These are phyloP conservation scores for Clarireedia hainanense DNA, from an alignment of 2,329 filamentous ascomycete genomes.

Conservation along the genomic window DNA sequence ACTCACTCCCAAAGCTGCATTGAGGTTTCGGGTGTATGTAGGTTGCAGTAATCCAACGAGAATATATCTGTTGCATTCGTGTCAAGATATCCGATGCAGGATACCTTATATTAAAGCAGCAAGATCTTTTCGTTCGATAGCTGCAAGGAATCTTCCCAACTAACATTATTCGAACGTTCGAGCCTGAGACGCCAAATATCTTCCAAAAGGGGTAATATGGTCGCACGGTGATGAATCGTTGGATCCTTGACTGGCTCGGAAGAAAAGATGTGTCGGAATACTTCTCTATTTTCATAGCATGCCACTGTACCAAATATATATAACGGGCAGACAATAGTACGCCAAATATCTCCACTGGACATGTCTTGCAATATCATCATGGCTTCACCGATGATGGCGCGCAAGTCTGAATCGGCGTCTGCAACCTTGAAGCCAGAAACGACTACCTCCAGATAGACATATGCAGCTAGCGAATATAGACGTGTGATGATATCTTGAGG, in stretches of 20 bases:
- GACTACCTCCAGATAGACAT: constrained; percentile 24
- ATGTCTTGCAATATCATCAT: constrained; percentile 19
- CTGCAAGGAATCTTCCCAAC: constrained; percentile 1
- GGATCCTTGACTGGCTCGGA: constrained; percentile 20
- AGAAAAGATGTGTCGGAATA: constrained; percentile 22
- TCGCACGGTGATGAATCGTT: constrained; percentile 21
- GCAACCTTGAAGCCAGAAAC: constrained; percentile 17
- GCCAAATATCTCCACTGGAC: constrained; percentile 12
- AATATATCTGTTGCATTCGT: no score
- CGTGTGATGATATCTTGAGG: constrained; percentile 15
- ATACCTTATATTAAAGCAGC: not conserved
- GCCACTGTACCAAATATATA: constrained; percentile 23
- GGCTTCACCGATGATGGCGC: constrained; percentile 13
- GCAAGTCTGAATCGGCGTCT: constrained; percentile 6
- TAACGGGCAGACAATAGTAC: constrained; percentile 20
- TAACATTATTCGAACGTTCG: constrained; percentile 6
- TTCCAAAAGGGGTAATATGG: constrained; percentile 23
- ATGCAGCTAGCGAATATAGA: constrained; percentile 19
- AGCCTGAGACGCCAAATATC: constrained; percentile 17
- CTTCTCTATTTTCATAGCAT: constrained; percentile 17
- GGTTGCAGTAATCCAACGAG: no score
- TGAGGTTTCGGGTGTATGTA: no score
- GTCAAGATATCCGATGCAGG: no score
- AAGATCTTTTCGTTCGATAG: not conserved
- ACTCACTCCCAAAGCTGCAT: no score